Percentiles rank a stretch among this genome's conserved stretches.
Conservation (phyloP, 2,329 filamentous ascomycete species). For the Geosmithia morbida region DNA sequence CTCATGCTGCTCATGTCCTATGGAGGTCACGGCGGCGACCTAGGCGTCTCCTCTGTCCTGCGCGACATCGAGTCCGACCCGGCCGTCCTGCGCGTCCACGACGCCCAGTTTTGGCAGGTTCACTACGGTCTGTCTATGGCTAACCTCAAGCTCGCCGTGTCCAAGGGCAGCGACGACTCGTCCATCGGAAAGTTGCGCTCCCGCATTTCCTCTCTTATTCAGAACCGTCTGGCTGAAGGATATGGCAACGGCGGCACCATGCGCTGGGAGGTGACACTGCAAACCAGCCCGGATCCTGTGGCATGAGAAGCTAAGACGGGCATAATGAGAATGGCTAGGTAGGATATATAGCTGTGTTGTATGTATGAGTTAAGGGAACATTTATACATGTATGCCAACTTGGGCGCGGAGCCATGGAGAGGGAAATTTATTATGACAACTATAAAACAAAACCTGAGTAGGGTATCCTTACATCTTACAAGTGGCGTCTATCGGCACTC, state of each 20-base stretch:
- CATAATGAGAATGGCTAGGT: not conserved
- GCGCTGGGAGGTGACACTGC: constrained; percentile 86
- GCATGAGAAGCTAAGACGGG: not conserved
- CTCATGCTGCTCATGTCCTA: constrained; percentile 96
- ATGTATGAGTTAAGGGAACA: no score
- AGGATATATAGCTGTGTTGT: not conserved
- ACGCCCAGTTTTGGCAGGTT: constrained; percentile 96
- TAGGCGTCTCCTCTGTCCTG: constrained; percentile 57
- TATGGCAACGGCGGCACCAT: constrained; percentile 68
- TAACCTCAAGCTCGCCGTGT: constrained; percentile 68
- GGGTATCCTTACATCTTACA: constrained; percentile 12
- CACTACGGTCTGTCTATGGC: constrained; percentile 96
- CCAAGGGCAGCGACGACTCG: constrained; percentile 50
- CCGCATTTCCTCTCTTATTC: constrained; percentile 63
- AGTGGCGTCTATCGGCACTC: constrained; percentile 5
- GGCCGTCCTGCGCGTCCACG: constrained; percentile 62
- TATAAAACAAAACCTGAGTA: constrained; percentile 9
- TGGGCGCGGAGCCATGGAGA: no score
- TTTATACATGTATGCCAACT: no score
- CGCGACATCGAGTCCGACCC: constrained; percentile 74
- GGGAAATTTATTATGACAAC: not conserved
- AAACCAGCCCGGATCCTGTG: constrained; percentile 38
- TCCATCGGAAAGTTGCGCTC: constrained; percentile 59
- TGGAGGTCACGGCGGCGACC: constrained; percentile 19
- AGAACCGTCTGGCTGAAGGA: constrained; percentile 74